These are phyloP conservation scores for Aspergillus baeticus DNA, from an alignment of 495 filamentous ascomycete genomes.

Conservation along the genomic window DNA sequence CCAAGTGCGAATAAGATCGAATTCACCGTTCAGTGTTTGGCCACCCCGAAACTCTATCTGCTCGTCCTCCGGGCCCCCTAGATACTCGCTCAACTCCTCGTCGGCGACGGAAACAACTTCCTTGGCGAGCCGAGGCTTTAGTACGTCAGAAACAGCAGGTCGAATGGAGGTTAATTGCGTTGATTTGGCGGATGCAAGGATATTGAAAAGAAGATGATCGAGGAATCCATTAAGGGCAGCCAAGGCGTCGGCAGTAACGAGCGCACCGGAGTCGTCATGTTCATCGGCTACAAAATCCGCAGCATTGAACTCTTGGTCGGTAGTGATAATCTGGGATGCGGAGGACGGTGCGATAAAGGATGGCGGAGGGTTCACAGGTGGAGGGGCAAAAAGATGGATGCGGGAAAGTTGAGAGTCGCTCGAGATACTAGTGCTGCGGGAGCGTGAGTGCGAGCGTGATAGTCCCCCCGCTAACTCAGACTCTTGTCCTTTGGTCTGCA, in stretches of 20 bases:
- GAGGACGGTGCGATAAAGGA: constrained; percentile 88
- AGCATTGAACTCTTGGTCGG: constrained; percentile 74
- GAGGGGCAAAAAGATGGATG: constrained; percentile 56
- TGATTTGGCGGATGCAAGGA: constrained; percentile 76
- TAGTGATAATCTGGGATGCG: constrained; percentile 87
- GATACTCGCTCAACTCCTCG: constrained; percentile 84
- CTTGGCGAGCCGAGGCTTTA: constrained; percentile 83
- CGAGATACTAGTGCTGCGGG: constrained; percentile 45
- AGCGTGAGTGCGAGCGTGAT: constrained; percentile 44
- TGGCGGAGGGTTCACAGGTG: constrained; percentile 73
- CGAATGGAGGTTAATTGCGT: constrained; percentile 77
- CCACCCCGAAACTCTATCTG: constrained; percentile 57
- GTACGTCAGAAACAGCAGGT: constrained; percentile 79
- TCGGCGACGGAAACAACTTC: constrained; percentile 87
- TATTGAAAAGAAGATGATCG: constrained; percentile 87
- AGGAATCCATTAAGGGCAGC: constrained; percentile 87
- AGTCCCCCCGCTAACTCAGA: constrained; percentile 30
- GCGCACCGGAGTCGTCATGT: constrained; percentile 56
- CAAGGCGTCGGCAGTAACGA: constrained; percentile 74
- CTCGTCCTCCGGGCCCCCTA: constrained; percentile 74
- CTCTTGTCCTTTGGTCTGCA: constrained; percentile 39
- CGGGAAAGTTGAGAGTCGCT: constrained; percentile 43
- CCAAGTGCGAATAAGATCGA: constrained; percentile 87
- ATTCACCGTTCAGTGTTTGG: constrained; percentile 55
- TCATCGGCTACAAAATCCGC: constrained; percentile 64